A percentile compares a stretch with the other conserved stretches of the same genome.
These are phyloP conservation scores for Blastobotrys proliferans DNA, from an alignment of 1,139 yeast species.

Conservation along the genomic window DNA sequence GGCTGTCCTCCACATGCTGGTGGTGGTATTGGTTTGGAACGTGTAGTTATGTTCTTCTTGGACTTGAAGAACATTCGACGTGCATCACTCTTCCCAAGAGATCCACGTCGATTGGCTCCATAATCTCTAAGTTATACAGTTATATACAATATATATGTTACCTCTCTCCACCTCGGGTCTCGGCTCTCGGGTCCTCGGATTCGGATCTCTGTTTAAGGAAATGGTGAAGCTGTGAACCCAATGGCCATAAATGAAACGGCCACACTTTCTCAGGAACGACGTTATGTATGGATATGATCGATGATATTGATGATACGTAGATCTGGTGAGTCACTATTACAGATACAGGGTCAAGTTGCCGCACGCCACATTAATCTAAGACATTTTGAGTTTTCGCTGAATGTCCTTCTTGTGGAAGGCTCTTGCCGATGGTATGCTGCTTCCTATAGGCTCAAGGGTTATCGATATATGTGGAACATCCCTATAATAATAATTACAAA, in stretches of 20 bases:
- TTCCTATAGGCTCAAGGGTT: no score
- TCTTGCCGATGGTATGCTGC: no score
- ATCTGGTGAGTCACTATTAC: no score
- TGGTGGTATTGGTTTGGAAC: conserved; percentile 98
- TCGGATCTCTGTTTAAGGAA: background rate
- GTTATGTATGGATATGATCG: no score
- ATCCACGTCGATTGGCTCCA: conserved; percentile 91
- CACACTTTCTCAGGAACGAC: background rate
- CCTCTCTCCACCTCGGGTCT: background rate
- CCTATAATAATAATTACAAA: no score
- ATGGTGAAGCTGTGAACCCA: background rate
- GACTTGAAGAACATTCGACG: conserved; percentile 96
- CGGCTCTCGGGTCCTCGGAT: background rate
- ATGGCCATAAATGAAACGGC: background rate
- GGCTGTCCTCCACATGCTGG: conserved; percentile 99
- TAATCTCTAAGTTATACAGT: conserved; percentile 15
- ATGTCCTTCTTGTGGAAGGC: no score
- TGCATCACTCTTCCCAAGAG: conserved; percentile 98
- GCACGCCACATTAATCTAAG: no score
- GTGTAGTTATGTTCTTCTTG: conserved; percentile 97
- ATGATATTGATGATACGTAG: no score
- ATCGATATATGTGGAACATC: no score
- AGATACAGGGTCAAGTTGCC: no score
- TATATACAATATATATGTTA: background rate
- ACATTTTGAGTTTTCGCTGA: no score